Percentiles rank a stretch among this genome's conserved stretches.
Evolutionary conservation across 2,329 filamentous ascomycete genomes (phyloP).

Genomic region (Stachybotrys echinatus): DNA sequence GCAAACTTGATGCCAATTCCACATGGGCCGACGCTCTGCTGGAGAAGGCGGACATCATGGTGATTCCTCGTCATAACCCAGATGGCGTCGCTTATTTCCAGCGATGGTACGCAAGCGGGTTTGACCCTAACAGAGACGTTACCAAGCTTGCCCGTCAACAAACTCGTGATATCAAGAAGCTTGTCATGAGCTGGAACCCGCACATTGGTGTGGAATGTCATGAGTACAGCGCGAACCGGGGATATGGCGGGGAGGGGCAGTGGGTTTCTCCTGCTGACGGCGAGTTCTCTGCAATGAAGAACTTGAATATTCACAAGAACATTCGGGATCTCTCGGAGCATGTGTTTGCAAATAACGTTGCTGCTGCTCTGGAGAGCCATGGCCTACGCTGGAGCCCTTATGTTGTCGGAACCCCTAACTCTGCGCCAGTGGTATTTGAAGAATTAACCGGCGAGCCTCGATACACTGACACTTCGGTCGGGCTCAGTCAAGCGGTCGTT

Average conservation of each 20-base stretch:
- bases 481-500: conserved; percentile 19
- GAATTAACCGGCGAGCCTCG: conserved; percentile 23
- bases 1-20: conserved; percentile 20
- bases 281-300: conserved; percentile 26
- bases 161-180: conserved; percentile 21
- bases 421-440: conserved; percentile 11
- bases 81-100: conserved; percentile 28
- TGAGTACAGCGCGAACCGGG: conserved; percentile 17
- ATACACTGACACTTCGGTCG: conserved; percentile 22
- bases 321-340: conserved; percentile 21
- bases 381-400: conserved; percentile 23
- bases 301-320: conserved; percentile 22
- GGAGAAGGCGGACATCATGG: conserved; percentile 19
- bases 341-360: conserved; percentile 20
- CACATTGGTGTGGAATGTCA: conserved; percentile 26
- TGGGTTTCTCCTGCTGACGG: conserved; percentile 18
- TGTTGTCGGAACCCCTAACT: conserved; percentile 11
- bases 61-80: conserved; percentile 25
- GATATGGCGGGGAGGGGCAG: conserved; percentile 16
- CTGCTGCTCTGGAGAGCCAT: conserved; percentile 18
- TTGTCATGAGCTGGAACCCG: conserved; percentile 18
- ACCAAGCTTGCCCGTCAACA: conserved; percentile 24
- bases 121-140: conserved; percentile 26
- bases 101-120: conserved; percentile 18
- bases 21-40: conserved; percentile 21